Base-by-base conservation (phyloP, 805 yeast genomes). In the Candida lessepsii region DNA sequence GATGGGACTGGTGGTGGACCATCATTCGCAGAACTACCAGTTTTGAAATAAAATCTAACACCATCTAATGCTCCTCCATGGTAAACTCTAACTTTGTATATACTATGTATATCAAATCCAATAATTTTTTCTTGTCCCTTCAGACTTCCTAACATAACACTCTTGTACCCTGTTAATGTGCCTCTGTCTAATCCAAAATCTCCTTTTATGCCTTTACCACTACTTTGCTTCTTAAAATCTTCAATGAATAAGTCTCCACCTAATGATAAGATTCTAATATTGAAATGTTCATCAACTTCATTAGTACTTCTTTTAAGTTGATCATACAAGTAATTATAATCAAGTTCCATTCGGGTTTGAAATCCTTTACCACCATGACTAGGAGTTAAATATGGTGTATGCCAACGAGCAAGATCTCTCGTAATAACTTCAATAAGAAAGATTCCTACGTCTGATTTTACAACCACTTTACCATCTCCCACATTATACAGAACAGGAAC, bases 11-110 rank as follows among this genome's bases (percentile, higher is more conserved):
- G 67, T 1, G 81, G 82, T 6, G 39, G 25, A n/a, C 23, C 23
- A n/a, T n/a, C n/a, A n/a, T n/a, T n/a, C n/a, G n/a, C n/a, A n/a
- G n/a, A n/a, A n/a, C n/a, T n/a, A n/a, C 23, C 10, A 38, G 17
- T 0, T 29, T n/a, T 29, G 38, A 31, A 52, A 46, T 65, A 67
- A 49, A 89, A 71, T 41, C 80, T 78, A 11, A 91, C 51, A 4
- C 98, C 98, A 61, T 90, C 96, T 15, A 93, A 60, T 0, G 95
- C 95, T 16, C 63, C 57, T 2, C 96, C 96, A 49, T 81, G 78
- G 48, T 78, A 83, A 0, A 89, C 73, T 41, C 87, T 71, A 1
- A 89, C 73, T 35, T 68, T 70, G n/a, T 55, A 58, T 2, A 85
- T 65, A 6, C 54, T 51, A 10, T 47, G 46, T 11, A 72, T 58